Evolutionary conservation across 164 flowering plant species (phyloP).

Genomic region (Macadamia tetraphylla): DNA sequence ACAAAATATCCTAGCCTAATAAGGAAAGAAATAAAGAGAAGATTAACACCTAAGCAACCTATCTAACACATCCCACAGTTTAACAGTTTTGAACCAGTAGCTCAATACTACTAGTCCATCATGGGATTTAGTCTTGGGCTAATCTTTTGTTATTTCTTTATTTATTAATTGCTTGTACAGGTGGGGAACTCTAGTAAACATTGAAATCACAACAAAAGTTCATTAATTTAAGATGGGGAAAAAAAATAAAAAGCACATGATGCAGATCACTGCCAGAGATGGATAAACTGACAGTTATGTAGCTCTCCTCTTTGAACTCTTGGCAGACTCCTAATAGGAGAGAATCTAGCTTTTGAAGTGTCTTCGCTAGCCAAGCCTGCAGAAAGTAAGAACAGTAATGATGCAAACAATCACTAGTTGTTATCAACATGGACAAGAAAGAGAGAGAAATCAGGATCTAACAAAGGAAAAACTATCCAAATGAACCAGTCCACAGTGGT

Average conservation of each 20-base stretch:
- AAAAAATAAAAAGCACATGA: not conserved
- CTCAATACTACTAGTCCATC: too few species aligned
- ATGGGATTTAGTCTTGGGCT: too few species aligned
- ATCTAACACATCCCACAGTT: too few species aligned
- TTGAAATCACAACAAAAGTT: not conserved
- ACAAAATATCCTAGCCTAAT: too few species aligned
- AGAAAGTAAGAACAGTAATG: not conserved
- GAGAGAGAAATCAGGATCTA: not conserved
- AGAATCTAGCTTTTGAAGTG: slow-evolving; percentile 92
- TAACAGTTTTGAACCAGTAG: too few species aligned
- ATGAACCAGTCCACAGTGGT: not conserved
- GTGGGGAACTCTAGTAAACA: too few species aligned
- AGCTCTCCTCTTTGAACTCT: slow-evolving; percentile 74
- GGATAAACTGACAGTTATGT: slow-evolving; percentile 61
- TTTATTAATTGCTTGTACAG: too few species aligned
- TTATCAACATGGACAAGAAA: not conserved
- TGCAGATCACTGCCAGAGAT: slow-evolving; percentile 4
- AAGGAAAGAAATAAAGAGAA: too few species aligned
- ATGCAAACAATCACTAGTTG: not conserved
- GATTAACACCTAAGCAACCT: too few species aligned
- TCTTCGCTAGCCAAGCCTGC: slow-evolving; percentile 89
- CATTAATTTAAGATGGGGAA: not conserved
- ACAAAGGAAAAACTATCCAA: not conserved
- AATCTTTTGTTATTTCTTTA: too few species aligned
- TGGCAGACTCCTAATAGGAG: slow-evolving; percentile 87